A percentile compares a stretch with the other conserved stretches of the same genome.
Conservation (phyloP, 768 basidiomycete species). For the Xerocomellus dryophilus region DNA sequence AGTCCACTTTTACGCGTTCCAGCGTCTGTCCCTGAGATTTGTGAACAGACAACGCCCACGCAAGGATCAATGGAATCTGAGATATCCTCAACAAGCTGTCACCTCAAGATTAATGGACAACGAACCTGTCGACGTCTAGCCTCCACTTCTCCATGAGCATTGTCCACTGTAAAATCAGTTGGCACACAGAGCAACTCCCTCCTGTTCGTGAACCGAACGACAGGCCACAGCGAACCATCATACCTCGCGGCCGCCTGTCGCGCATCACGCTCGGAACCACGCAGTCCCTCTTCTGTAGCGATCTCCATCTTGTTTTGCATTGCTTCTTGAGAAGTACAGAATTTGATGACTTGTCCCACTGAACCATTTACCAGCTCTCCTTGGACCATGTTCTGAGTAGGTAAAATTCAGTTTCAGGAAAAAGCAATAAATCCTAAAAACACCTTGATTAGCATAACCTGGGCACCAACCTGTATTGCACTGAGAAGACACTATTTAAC, state of each 20-base stretch:
- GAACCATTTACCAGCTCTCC: slow-evolving; percentile 71
- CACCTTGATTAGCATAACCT: slow-evolving; percentile 83
- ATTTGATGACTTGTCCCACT: slow-evolving; percentile 52
- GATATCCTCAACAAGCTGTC: slow-evolving; percentile 18
- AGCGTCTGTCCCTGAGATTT: slow-evolving; percentile 91
- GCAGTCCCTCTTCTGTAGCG: slow-evolving; percentile 34
- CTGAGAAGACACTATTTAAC: slow-evolving; percentile 1
- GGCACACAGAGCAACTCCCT: slow-evolving; percentile 48
- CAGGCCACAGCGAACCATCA: slow-evolving; percentile 48
- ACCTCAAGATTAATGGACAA: neutral
- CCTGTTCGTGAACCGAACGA: slow-evolving; percentile 56
- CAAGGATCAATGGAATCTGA: slow-evolving; percentile 61
- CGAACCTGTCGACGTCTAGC: slow-evolving; percentile 58
- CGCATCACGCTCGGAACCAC: slow-evolving; percentile 29
- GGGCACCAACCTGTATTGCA: slow-evolving; percentile 61
- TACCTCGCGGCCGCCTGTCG: slow-evolving; percentile 12
- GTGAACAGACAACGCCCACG: slow-evolving; percentile 87
- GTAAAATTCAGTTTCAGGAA: neutral
- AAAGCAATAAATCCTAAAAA: neutral
- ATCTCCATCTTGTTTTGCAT: slow-evolving; percentile 35
- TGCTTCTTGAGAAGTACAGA: slow-evolving; percentile 45
- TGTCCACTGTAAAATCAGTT: slow-evolving; percentile 60
- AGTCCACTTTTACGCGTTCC: slow-evolving; percentile 77
- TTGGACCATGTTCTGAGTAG: slow-evolving; percentile 59
- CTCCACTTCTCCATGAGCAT: slow-evolving; percentile 55